A percentile compares a stretch with the other conserved stretches of the same genome.
phyloP scores from a whole-genome alignment of 2,329 filamentous ascomycete genomes.

The Neophaeococcomyces aloes region DNA sequence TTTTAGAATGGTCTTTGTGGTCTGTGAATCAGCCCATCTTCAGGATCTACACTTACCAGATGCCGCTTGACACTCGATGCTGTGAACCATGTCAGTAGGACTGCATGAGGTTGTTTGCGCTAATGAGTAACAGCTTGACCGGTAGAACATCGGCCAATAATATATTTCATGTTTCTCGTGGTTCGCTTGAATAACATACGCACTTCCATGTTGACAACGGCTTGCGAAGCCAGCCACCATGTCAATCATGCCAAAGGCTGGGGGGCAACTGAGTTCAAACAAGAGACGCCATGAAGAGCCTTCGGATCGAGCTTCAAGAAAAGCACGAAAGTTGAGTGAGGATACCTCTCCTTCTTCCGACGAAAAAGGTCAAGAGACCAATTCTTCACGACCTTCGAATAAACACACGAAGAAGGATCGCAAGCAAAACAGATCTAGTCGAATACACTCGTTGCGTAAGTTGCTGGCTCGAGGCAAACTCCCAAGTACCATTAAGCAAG shows the following conservation, averaged over 20 bases:
- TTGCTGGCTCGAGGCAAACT: constrained; percentile 31
- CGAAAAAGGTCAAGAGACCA: background rate
- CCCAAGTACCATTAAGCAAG: constrained; percentile 44
- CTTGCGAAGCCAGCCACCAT: background rate
- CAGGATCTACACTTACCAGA: too few species aligned
- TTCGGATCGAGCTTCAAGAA: background rate
- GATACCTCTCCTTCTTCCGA: background rate
- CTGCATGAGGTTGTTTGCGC: too few species aligned
- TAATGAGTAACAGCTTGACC: too few species aligned
- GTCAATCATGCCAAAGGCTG: background rate
- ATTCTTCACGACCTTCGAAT: background rate
- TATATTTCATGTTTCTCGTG: too few species aligned
- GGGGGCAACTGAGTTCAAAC: background rate
- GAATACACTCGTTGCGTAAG: constrained; percentile 21
- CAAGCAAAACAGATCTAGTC: constrained; percentile 18
- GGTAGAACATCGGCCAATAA: too few species aligned
- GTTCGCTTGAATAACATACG: background rate
- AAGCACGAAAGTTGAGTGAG: background rate
- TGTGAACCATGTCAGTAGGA: too few species aligned
- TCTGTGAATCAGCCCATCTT: background rate
- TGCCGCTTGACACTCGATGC: too few species aligned
- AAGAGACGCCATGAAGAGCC: constrained; percentile 2
- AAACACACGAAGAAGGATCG: constrained; percentile 17
- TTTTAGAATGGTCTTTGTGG: background rate
- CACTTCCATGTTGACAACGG: background rate